phyloP scores from a whole-genome alignment of 1,284 basidiomycete genomes.

The Ganoderma sinense region DNA sequence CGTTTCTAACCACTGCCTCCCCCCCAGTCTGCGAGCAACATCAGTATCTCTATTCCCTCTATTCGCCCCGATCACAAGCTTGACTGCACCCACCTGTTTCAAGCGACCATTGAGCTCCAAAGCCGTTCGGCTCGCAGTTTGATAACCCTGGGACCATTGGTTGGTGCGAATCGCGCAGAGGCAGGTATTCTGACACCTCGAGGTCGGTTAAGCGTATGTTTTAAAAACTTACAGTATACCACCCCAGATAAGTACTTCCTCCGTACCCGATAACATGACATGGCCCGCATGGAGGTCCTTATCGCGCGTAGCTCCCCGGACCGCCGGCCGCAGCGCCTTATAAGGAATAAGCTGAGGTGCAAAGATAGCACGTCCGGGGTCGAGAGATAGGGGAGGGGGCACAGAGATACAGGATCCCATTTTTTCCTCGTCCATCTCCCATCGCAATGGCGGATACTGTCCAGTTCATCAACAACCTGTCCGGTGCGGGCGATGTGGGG shows the following conservation, averaged over 20 bases:
- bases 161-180: neutral
- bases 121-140: neutral
- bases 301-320: neutral
- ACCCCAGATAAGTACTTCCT: neutral
- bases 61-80: neutral
- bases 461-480: slow-evolving; percentile 76
- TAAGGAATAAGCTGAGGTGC: neutral
- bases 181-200: neutral
- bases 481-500: slow-evolving; percentile 40
- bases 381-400: neutral
- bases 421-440: neutral
- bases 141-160: neutral
- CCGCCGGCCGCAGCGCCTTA: neutral
- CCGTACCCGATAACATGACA: neutral
- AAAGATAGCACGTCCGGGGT: neutral
- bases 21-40: neutral
- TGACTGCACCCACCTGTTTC: neutral
- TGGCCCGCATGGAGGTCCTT: neutral
- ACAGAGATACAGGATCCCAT: neutral
- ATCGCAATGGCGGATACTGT: slow-evolving; percentile 44
- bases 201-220: neutral
- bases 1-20: neutral
- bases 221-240: neutral
- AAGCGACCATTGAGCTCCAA: neutral
- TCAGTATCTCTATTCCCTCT: neutral